phyloP scores from a whole-genome alignment of 148 eudicot genomes.

The Rhododendron ovatum region DNA sequence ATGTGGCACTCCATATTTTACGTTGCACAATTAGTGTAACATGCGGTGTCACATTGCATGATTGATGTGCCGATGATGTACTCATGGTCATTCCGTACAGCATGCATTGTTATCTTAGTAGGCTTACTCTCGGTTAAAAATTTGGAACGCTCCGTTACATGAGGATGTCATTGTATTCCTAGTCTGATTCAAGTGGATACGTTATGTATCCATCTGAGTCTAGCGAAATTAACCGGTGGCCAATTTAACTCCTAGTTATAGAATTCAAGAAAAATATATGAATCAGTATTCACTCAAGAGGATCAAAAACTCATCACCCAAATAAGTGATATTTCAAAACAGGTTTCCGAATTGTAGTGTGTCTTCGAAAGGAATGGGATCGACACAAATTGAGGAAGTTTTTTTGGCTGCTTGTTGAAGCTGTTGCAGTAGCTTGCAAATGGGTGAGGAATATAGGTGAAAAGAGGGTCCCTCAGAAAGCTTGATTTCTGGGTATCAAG shows the following conservation, averaged over 20 bases:
- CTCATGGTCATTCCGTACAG: background rate
- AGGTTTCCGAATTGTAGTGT: background rate
- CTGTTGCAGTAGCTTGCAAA: background rate
- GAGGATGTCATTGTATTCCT: background rate
- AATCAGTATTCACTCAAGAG: background rate
- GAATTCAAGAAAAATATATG: background rate
- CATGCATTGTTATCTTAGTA: background rate
- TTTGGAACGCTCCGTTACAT: background rate
- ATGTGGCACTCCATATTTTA: background rate
- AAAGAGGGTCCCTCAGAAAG: background rate
- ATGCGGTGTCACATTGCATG: background rate
- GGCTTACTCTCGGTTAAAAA: background rate
- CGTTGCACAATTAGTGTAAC: background rate
- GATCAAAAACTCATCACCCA: background rate
- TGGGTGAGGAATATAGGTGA: background rate
- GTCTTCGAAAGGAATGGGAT: background rate
- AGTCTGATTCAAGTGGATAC: background rate
- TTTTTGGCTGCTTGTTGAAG: background rate
- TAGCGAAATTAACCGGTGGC: background rate
- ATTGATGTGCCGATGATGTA: background rate
- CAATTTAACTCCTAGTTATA: background rate
- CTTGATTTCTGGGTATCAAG: background rate
- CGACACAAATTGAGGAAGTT: background rate
- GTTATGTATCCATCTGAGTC: background rate
- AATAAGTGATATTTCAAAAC: background rate